These are phyloP conservation scores for Spergularia azorica DNA, from an alignment of 179 eudicot genomes.

Conservation along the genomic window DNA sequence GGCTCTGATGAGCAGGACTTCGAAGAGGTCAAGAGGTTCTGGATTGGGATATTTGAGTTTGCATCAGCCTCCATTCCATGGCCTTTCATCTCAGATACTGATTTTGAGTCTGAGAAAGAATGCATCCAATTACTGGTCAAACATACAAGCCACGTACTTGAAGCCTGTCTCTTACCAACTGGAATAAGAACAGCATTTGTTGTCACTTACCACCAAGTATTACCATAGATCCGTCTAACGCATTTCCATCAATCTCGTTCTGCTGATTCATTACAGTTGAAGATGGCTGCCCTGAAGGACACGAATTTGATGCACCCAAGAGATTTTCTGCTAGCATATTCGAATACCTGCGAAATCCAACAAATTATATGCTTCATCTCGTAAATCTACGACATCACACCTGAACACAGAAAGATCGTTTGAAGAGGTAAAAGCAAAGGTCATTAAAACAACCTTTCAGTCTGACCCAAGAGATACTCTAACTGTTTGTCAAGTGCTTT, in stretches of 20 bases:
- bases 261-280: conserved; percentile 31
- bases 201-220: conserved; percentile 47
- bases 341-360: conserved; percentile 71
- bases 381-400: conserved; percentile 17
- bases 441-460: conserved; percentile 67
- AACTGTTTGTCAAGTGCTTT: conserved; percentile 94
- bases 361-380: conserved; percentile 23
- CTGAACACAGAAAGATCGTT: conserved; percentile 5
- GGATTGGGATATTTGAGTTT: conserved; percentile 79
- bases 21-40: conserved; percentile 61
- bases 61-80: conserved; percentile 12
- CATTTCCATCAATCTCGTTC: conserved; percentile 40
- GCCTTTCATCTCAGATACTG: conserved; percentile 44
- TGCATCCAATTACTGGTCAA: conserved; percentile 20
- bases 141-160: conserved; percentile 6
- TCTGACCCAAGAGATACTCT: conserved; percentile 95
- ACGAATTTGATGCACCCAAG: conserved; percentile 49
- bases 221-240: conserved; percentile 32
- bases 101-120: conserved; percentile 19
- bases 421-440: conserved; percentile 6
- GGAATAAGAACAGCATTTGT: conserved; percentile 12
- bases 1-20: conserved; percentile 40
- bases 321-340: conserved; percentile 99
- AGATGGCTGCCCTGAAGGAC: conserved; percentile 36
- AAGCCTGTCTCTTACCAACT: conserved; percentile 4